These are phyloP conservation scores for Alternaria infectoria DNA, from an alignment of 2,329 filamentous ascomycete genomes.

Conservation along the genomic window DNA sequence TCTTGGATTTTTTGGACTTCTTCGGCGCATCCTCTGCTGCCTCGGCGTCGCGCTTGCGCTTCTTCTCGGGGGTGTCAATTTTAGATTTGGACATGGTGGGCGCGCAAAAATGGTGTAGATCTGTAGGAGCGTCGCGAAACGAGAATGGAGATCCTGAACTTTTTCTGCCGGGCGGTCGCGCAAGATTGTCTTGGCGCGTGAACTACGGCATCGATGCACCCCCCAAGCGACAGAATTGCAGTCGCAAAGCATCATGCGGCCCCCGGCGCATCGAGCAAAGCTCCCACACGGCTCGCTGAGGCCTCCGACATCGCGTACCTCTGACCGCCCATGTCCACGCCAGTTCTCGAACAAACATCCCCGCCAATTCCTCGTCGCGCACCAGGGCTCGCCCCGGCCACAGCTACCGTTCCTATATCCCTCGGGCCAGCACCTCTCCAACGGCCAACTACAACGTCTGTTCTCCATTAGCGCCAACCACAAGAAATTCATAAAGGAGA, in stretches of 20 bases:
- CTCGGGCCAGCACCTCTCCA: constrained; percentile 50
- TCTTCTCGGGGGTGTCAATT: constrained; percentile 37
- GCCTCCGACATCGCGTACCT: constrained; percentile 21
- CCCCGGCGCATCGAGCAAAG: constrained; percentile 34
- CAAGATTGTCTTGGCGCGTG: constrained; percentile 24
- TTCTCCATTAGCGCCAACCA: constrained; percentile 74
- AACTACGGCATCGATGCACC: constrained; percentile 14
- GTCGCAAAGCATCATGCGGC: constrained; percentile 37
- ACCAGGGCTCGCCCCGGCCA: constrained; percentile 58
- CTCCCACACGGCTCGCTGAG: constrained; percentile 31
- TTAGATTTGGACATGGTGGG: constrained; percentile 27
- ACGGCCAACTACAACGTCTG: constrained; percentile 66
- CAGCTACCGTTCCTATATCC: constrained; percentile 71
- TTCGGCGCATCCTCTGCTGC: constrained; percentile 32
- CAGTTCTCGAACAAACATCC: constrained; percentile 65
- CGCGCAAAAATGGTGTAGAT: constrained; percentile 12
- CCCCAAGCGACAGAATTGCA: constrained; percentile 12
- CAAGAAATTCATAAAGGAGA: constrained; percentile 71
- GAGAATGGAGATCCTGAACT: constrained; percentile 30
- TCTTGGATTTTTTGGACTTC: constrained; percentile 43
- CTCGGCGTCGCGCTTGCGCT: constrained; percentile 44
- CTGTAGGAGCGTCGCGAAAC: constrained; percentile 14
- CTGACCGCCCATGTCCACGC: constrained; percentile 47
- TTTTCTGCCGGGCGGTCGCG: constrained; percentile 32
- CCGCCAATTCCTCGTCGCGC: constrained; percentile 56